Base-by-base conservation (phyloP, 495 filamentous ascomycete genomes). In the Aspergillus carlsbadensis region DNA sequence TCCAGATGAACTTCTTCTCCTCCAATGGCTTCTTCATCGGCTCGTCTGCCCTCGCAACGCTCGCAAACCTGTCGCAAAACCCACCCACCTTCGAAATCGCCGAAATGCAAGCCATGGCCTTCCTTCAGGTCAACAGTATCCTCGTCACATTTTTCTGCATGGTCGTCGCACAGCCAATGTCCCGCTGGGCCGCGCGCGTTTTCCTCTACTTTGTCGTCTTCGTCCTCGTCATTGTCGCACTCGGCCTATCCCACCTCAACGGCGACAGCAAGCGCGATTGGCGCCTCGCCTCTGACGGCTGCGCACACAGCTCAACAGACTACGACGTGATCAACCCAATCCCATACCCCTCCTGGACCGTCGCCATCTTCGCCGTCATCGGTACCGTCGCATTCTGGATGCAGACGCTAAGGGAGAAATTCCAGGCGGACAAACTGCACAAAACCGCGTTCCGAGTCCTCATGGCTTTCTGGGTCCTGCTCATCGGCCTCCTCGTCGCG, bases 71-170 rank as follows among this genome's bases (percentile, higher is more conserved):
- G 6, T 36, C 52, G 2, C 52, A 54, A 31, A 54, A 31, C 52
- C 52, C 52, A 18, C 46, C 52, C 0, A 54, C 52, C 52, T 54
- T 54, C 10, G 52, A 54, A 18, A n/a, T 54, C 29, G 52, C 52
- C 40, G 52, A 54, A 11, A 54, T 54, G 40, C 52, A 54, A 18
- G 52, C 52, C 10, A 54, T 54, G 52, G 52, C 52, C 3, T 54
- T 54, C 52, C 40, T 54, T 7, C 52, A 54, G n/a, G 41, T 46
- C 29, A 54, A 54, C 52, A 54, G 52, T 29, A 22, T 54, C 52
- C 52, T 54, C 5, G 40, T 54, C 11, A 54, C 52, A 1, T 54
- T 54, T 18, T 54, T 54, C 31, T 54, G 52, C 33, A 29, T 54
- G 13, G 52, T 54, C 41, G 40, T 54, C 52, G 52, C 52, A 8